Evolutionary conservation across 108 stramenopile genomes (phyloP).

Genomic region (Cyclotella baltica): DNA sequence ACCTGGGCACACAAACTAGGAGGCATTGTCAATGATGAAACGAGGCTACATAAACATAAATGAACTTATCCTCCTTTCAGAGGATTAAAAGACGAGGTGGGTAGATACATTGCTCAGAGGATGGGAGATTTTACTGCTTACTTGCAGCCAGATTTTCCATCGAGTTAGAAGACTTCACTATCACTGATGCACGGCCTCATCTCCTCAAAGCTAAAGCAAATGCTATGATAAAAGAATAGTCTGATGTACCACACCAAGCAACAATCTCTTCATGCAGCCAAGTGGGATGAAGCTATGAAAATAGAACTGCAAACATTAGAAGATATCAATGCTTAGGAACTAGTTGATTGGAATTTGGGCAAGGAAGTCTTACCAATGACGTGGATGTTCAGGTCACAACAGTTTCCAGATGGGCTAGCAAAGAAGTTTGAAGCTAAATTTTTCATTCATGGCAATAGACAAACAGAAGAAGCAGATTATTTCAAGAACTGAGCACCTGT

Average conservation of each 20-base stretch:
- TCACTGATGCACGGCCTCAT: neutral
- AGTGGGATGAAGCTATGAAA: constrained; percentile 26
- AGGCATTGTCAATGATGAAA: no score
- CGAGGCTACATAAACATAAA: neutral
- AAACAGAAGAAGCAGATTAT: constrained; percentile 31
- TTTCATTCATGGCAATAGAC: constrained; percentile 49
- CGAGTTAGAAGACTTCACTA: neutral
- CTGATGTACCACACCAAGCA: constrained; percentile 12
- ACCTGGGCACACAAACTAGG: no score
- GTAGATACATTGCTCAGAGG: neutral
- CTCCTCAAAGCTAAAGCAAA: neutral
- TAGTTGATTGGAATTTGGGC: constrained; percentile 22
- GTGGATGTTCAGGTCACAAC: constrained; percentile 59
- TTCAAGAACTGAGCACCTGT: no score
- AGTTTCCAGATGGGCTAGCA: constrained; percentile 55
- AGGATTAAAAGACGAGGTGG: neutral
- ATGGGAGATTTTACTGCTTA: neutral
- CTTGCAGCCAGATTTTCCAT: constrained; percentile 8
- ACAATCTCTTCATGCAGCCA: constrained; percentile 29
- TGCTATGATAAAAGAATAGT: neutral
- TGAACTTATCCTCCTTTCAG: neutral
- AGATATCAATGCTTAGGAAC: constrained; percentile 29
- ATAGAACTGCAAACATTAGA: constrained; percentile 35
- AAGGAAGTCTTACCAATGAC: constrained; percentile 43
- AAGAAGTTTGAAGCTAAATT: constrained; percentile 61